Conservation (phyloP, 1,139 yeast genomes). For the Wickerhamomyces sp. region DNA sequence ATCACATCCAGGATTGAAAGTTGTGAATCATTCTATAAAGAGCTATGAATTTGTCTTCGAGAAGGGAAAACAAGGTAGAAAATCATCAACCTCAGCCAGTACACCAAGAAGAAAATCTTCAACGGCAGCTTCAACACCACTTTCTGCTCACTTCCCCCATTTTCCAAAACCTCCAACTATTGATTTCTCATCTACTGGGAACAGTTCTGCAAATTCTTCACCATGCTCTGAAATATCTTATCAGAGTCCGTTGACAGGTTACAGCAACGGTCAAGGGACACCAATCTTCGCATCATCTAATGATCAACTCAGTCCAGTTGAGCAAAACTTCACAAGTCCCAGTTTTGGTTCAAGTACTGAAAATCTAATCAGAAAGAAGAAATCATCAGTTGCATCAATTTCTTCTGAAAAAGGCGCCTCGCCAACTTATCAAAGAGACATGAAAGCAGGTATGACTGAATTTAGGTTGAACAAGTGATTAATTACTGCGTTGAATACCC, state of each 20-base stretch:
- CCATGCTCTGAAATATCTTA: slow-evolving; percentile 22
- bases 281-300: slow-evolving; percentile 9
- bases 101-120: slow-evolving; percentile 17
- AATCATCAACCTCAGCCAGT: slow-evolving; percentile 3
- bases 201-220: slow-evolving; percentile 19
- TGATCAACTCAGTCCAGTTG: slow-evolving; percentile 12
- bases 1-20: slow-evolving; percentile 5
- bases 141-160: slow-evolving; percentile 12
- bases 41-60: slow-evolving; percentile 23
- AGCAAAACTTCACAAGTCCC: slow-evolving; percentile 5
- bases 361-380: background rate
- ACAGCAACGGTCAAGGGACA: slow-evolving; percentile 6
- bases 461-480: slow-evolving; percentile 9
- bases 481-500: too few species aligned
- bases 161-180: slow-evolving; percentile 20
- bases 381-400: background rate
- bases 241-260: slow-evolving; percentile 13
- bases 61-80: slow-evolving; percentile 12
- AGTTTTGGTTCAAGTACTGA: slow-evolving; percentile 2
- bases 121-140: slow-evolving; percentile 15
- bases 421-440: slow-evolving; percentile 7
- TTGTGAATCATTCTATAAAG: slow-evolving; percentile 9
- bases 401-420: slow-evolving; percentile 1
- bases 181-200: slow-evolving; percentile 11
- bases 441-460: slow-evolving; percentile 15